Evolutionary conservation across 305 asterid species (phyloP), one percentile per base, ranked within the genome.

Genomic region (Fraxinus dipetala): DNA sequence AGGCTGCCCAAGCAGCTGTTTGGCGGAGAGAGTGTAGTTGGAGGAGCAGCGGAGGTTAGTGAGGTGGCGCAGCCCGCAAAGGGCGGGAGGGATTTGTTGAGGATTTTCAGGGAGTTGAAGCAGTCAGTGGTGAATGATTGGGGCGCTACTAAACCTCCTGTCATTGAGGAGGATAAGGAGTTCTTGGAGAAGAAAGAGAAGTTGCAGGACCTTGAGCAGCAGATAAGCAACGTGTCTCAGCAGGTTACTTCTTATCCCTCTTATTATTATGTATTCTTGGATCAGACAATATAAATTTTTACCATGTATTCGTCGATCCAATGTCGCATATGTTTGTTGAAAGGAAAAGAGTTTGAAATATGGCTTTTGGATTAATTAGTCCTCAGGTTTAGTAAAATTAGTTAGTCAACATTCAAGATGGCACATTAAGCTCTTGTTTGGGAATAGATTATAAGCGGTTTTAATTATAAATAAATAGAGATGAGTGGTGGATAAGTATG

Each of bases 111-210:
- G 90, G 98, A 96, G 92, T 87, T 95, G 85, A 95, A 87, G 90
- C 98, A 96, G 87, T 88, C 97, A 1, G 92, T 95, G 84, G 34
- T 94, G 5, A 93, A 95, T 90, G 99, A 96, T 82, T 96, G 99
- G 99, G 93, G 91, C 32, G 98, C 92, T 32, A 84, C 86, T 4
- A 94, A 90, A 88, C 97, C 98, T 0, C 88, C 90, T 0, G 72
- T 92, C 14, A 90, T 89, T 20, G 99, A 94, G 89, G 98, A 93
- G 86, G 98, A 94, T 84, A 92, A 89, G 88, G 97, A 91, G 84
- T 94, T 96, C 76, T 54, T 94, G 82, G 97, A 89, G 56, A 90
- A 80, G 90, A 96, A 93, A 72, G 95, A 88, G 14, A 90, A 85
- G 78, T 88, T 96, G 89, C 93, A 87, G 89, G 94, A 89, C 75